Base-by-base conservation (phyloP, 176 grass and related monocot genomes). In the Aegilops bicornis region DNA sequence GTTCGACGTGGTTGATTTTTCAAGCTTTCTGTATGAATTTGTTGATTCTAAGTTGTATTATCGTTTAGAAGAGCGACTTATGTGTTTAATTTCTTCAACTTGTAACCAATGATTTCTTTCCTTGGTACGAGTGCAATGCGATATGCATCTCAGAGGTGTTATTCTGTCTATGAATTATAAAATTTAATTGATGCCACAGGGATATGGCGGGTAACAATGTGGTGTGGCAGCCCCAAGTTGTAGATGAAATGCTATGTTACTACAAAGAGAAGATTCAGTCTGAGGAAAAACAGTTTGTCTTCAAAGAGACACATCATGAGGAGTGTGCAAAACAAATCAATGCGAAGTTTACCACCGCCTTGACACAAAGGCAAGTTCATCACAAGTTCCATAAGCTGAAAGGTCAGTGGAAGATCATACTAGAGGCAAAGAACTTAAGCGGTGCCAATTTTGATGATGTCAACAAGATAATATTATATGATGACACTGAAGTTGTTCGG, bases 371-470 rank as follows among this genome's bases (percentile, higher is more conserved):
- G 2, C 29, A 78, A 59, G 75, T 78, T 19, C 36, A 59, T 3
- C 75, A 78, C 17, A 59, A 78, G 19, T 78, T 78, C 4, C 77
- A 79, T 22, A 79, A 76, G 47, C 25, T 54, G 15, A 32, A 76
- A 76, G 27, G 4, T 8, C 40, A 74, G 54, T 78, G 48, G 75
- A 79, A 62, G 77, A 6, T 61, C n/a, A 79, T 79, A 39, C 2
- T 79, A 22, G 31, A 79, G 20, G 56, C 32, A 9, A 79, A 42
- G 33, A 79, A 63, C 24, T 63, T 79, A 42, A 64, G 78, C 1
- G 60, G 78, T 3, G 4, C 59, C 16, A 80, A 80, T 8, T 80
- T 65, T 65, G 78, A 80, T 43, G 78, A 80, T 45, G 60, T 65
- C 19, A 37, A 80, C n/a, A 80, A 80, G 27, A 80, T 20, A 23